Evolutionary conservation across 139 green algal species (phyloP), one percentile per base, ranked within the genome.

Genomic region (Volvox reticuliferus): DNA sequence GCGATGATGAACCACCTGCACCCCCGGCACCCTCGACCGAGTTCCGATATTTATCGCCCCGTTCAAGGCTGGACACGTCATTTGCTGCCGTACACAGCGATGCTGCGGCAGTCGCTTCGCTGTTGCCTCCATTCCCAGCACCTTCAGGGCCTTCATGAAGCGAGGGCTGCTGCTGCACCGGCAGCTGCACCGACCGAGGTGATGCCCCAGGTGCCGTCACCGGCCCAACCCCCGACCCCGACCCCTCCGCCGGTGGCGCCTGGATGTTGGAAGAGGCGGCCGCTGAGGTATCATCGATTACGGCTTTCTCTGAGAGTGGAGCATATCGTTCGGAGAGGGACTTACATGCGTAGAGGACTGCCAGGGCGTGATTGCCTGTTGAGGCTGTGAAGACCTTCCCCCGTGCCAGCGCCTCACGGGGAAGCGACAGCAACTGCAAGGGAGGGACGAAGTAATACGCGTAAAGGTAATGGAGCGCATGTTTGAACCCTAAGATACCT

Each of bases 351-450:
- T 95, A 65, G 76, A 97, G 37, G 17, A 97, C 86, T 0, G 95
- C 95, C 26, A 97, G 82, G 0, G 95, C 95, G 87, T 97, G 95
- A 88, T 97, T 97, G 67, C 95, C 95, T 9, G 95, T 96, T 36
- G 91, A 95, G 19, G 91, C 94, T 2, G 94, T 93, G 14, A 95
- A 77, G 20, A 97, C 28, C 13, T n/a, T n/a, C n/a, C 94, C 95
- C 18, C 33, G 36, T 1, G 37, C 0, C 9, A 94, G 77, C 36
- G 94, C 33, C 16, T 93, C 65, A 18, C 67, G 30, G 1, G 37
- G 85, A 32, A 96, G 84, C 0, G 91, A 94, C 6, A 96, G 16
- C 24, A 97, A 67, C 93, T 95, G 92, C 28, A 30, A 73, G 65
- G 12, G 24, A 73, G 21, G 9, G 12, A 28, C 65, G 5, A 5